Base-by-base conservation (phyloP, 2,329 filamentous ascomycete species). In the Corynespora cassiicola region DNA sequence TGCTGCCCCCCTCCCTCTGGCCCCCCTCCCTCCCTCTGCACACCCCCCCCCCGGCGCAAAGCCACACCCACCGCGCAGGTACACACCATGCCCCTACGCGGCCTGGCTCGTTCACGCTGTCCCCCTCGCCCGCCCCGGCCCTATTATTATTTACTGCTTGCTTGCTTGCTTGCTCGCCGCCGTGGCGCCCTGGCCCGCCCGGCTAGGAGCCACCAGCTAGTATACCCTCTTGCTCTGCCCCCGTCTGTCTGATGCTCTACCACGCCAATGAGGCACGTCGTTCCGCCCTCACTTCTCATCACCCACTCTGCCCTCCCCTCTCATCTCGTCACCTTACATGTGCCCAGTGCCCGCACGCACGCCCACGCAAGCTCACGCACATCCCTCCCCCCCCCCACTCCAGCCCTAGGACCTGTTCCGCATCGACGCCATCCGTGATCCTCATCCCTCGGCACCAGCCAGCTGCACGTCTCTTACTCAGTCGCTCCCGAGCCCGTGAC, bases 31-130 rank as follows among this genome's bases (percentile, higher is more conserved):
- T 52, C 47, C 55, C 42, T 54, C 56, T 62, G 53, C 46, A 39
- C 49, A 54, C 50, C 43, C 39, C 39, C 41, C 50, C 48, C 50
- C 50, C 51, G 57, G 51, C 56, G 53, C 56, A 59, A 57, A 65
- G 63, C 63, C 61, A 64, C 62, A 59, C 45, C 56, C 61, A 62
- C 56, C 53, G 43, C 47, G 53, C 52, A 57, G 54, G 47, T 52
- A 56, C 56, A n/a, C 56, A 49, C 24, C 35, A 29, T 36, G 28
- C 31, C 43, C 43, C 42, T 61, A 56, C 55, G 35, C 50, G 53
- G 54, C 57, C 54, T 52, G 49, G 39, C 45, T 54, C 43, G 43
- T 33, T 43, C 47, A 44, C 45, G 54, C 37, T 27, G 47, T 45
- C 51, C 50, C 50, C 36, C 23, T 38, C 34, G 28, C 29, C 32